Evolutionary conservation across 2,329 filamentous ascomycete genomes (phyloP), one percentile per base, ranked within the genome.

Genomic region (Colletotrichum musae): DNA sequence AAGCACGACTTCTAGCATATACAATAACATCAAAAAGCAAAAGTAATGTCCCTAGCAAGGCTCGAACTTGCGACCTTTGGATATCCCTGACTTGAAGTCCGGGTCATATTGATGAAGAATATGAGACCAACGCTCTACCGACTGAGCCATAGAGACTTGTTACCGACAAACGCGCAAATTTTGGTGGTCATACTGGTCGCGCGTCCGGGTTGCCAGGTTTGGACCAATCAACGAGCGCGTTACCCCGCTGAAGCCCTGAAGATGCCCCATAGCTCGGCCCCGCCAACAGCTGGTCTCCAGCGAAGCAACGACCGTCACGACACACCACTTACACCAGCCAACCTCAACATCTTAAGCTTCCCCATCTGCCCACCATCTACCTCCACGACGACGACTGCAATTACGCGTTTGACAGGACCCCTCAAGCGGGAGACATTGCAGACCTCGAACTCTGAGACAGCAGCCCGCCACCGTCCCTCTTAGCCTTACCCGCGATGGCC

Each of bases 11-110:
- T n/a, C n/a, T n/a, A n/a, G n/a, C n/a, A n/a, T n/a, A n/a, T n/a
- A n/a, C n/a, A n/a, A n/a, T n/a, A n/a, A n/a, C n/a, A n/a, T n/a
- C 6, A 6, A 26, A 32, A 32, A 43, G 2, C 13, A 41, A 39
- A 66, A 66, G 5, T 1, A 18, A 18, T 69, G 67, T 67, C 67
- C 67, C 56, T 58, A 47, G 67, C 56, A 58, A 69, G 67, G 67
- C 62, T 69, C 67, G 67, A 69, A 69, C 67, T 69, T 58, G 56
- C 67, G 67, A 69, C 67, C 67, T 69, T 69, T 69, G 66, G 66
- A 69, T 69, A 0, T 66, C 66, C 45, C 62, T 43, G 15, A 10
- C 56, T 53, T 36, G 32, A 7, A 2, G 6, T 26, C 13, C 60
- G 62, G 26, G 62, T 69, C 67, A 67, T 69, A 66, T 52, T 15